Evolutionary conservation across 2,329 filamentous ascomycete species (phyloP).

Genomic region (Exophiala sideris): DNA sequence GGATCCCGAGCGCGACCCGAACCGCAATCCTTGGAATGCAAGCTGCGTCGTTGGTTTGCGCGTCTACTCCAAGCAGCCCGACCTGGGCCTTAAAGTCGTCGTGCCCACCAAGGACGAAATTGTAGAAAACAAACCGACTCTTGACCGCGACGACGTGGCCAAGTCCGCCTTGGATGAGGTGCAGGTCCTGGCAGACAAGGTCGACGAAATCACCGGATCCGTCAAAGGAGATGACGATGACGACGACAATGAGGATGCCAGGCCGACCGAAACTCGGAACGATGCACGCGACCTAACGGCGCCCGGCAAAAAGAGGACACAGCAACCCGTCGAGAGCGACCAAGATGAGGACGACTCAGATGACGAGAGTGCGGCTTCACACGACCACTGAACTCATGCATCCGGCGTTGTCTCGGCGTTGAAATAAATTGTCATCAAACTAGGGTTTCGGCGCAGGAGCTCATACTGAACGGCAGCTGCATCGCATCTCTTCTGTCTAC

Average conservation of each 20-base stretch:
- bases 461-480: too few relatives aligned
- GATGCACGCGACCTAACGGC: too few relatives aligned
- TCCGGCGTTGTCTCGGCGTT: not conserved
- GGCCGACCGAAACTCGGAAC: constrained; percentile 17
- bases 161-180: constrained; percentile 25
- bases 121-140: constrained; percentile 36
- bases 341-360: constrained; percentile 7
- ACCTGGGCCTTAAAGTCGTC: constrained; percentile 53
- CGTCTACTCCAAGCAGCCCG: constrained; percentile 46
- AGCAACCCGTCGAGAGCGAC: not conserved
- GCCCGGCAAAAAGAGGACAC: too few relatives aligned
- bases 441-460: too few relatives aligned
- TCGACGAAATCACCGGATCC: constrained; percentile 3
- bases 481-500: too few relatives aligned
- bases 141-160: constrained; percentile 41
- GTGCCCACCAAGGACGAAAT: constrained; percentile 38
- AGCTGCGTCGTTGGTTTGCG: constrained; percentile 59
- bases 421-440: too few relatives aligned
- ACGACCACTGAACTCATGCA: not conserved
- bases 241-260: constrained; percentile 20
- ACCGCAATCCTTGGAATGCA: constrained; percentile 56
- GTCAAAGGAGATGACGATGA: constrained; percentile 7
- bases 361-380: not conserved
- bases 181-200: constrained; percentile 17
- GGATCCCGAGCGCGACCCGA: constrained; percentile 24